A percentile compares a stretch with the other conserved stretches of the same genome.
phyloP scores from a whole-genome alignment of 306 rosid species.

The Quercus parvula region DNA sequence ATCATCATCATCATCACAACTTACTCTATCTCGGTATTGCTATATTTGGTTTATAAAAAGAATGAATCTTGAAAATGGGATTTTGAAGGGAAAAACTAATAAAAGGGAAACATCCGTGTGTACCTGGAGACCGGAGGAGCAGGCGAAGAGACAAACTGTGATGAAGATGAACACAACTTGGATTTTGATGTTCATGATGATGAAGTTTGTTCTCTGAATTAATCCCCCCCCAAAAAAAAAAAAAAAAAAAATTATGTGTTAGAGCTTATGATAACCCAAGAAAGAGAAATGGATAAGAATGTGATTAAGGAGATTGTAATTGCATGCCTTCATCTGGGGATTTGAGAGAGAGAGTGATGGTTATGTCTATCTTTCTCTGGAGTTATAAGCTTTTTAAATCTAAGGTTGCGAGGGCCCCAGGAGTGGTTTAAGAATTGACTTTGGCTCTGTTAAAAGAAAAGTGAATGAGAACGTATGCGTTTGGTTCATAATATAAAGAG shows the following conservation, averaged over 20 bases:
- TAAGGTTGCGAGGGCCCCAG: not conserved
- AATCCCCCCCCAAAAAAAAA: not conserved
- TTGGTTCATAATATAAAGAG: not conserved
- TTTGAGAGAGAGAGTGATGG: not conserved
- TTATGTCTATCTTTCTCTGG: not conserved
- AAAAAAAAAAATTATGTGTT: not conserved
- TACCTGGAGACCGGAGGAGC: conserved; percentile 60
- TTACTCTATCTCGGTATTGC: too few species aligned
- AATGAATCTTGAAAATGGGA: too few species aligned
- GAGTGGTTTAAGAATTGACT: not conserved
- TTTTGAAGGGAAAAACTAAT: too few species aligned
- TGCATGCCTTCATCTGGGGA: conserved; percentile 41
- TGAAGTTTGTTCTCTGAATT: conserved; percentile 31
- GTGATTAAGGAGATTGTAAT: not conserved
- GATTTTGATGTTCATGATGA: conserved; percentile 20
- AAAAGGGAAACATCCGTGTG: too few species aligned
- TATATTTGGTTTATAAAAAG: too few species aligned
- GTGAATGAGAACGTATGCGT: not conserved
- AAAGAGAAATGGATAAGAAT: not conserved
- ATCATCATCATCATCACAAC: too few species aligned
- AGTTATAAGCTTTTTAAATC: not conserved
- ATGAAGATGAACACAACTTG: conserved; percentile 48
- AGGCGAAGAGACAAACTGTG: conserved; percentile 44
- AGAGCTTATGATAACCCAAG: not conserved
- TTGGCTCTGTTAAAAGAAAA: not conserved